Evolutionary conservation across 2,329 filamentous ascomycete genomes (phyloP).

Genomic region (Scytalidium lignicola): DNA sequence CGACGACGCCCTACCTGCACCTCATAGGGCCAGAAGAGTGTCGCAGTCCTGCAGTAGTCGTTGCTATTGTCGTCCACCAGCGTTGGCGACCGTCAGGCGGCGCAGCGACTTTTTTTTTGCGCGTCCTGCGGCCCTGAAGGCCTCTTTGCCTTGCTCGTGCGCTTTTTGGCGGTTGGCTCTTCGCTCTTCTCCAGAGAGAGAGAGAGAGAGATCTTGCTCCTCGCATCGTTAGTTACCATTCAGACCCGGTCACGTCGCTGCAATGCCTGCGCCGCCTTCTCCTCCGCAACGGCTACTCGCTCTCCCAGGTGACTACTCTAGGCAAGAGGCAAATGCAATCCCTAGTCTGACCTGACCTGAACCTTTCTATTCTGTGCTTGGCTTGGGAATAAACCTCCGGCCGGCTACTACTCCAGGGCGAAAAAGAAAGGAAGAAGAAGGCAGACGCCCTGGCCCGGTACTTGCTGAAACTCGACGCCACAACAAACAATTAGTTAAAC

Average conservation of each 20-base stretch:
- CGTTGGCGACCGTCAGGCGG: conserved; percentile 13
- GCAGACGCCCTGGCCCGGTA: not conserved
- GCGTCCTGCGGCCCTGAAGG: conserved; percentile 3
- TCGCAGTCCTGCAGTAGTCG: conserved; percentile 10
- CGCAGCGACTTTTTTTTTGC: conserved; percentile 10
- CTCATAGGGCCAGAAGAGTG: no score
- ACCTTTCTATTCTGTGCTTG: not conserved
- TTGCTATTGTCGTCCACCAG: conserved; percentile 11
- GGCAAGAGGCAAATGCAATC: not conserved
- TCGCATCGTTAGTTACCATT: not conserved
- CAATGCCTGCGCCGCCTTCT: conserved; percentile 15
- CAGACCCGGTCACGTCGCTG: conserved; percentile 12
- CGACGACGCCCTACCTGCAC: conserved; percentile 4
- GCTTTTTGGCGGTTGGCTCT: no score
- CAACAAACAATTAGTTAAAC: not conserved
- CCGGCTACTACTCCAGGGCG: no score
- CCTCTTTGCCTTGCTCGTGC: not conserved
- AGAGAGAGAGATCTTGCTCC: not conserved
- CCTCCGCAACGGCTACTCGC: not conserved
- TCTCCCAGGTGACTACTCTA: no score
- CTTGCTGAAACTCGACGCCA: not conserved
- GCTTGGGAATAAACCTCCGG: not conserved
- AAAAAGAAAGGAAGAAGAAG: no score
- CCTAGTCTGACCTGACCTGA: not conserved
- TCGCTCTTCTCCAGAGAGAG: not conserved